Evolutionary conservation across 1,139 yeast species (phyloP), one percentile per base, ranked within the genome.

Genomic region (Petasospora rhodanensis): DNA sequence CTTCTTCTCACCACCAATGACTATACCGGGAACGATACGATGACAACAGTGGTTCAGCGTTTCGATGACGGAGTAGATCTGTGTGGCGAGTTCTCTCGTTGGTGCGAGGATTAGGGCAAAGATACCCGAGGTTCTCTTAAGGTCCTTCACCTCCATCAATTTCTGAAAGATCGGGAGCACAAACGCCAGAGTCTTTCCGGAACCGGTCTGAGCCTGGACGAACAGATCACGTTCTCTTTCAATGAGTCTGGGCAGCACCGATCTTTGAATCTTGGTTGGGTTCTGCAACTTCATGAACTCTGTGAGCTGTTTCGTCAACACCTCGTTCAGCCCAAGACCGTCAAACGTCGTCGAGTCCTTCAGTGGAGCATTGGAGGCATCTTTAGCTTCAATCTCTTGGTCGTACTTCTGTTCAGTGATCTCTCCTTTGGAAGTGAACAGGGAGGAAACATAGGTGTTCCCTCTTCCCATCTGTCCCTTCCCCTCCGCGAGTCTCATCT

Each of bases 1-100:
- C 60, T 97, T 79, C 63, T 93, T 91, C 38, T 96, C 96, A 45
- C 99, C 99, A 28, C 99, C 99, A 58, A 87, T 85, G 15, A 87
- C 93, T 22, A 87, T 76, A 24, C 96, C 95, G 0, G 96, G 96
- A 6, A 87, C 96, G 24, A 87, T 68, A 56, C 80, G 73, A 52
- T 82, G 91, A 55, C 89, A 79, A 49, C 91, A 77, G 34, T 82
- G 70, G 22, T 77, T 64, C 18, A 89, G 58, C 1, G 74, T 68
- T 47, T 82, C 91, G 46, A 86, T 66, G 5, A 89, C 96, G 2
- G 81, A 68, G 53, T 84, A 82, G 28, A 91, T 89, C 57, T 91
- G 98, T n/a, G 78, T 76, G 0, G 97, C 95, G 51, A 91, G 68
- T 59, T 91, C 98, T 56, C 98, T 73, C 0, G 98, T 91, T 5